Percentiles rank a stretch among this genome's conserved stretches.
phyloP scores from a whole-genome alignment of 2,329 filamentous ascomycete genomes.

The Fusarium virguliforme region DNA sequence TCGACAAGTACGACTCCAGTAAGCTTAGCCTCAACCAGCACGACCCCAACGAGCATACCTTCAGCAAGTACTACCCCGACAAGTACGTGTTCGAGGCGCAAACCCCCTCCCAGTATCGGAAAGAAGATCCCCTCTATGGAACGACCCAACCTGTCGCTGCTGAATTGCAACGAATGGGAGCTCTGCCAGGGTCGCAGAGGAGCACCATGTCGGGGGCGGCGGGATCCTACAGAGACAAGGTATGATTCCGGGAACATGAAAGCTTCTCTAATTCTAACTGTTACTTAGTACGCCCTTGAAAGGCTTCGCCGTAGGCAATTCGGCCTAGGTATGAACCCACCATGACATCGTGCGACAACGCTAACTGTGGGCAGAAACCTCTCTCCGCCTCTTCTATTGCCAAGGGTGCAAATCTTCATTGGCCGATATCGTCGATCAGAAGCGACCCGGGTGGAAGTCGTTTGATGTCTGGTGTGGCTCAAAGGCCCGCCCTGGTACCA shows the following conservation, averaged over 20 bases:
- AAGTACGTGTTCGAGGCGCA: not conserved
- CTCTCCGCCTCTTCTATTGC: not conserved
- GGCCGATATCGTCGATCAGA: not conserved
- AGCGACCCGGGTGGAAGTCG: not conserved
- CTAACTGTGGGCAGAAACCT: too few relatives aligned
- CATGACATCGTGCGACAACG: too few relatives aligned
- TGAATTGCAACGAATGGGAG: not conserved
- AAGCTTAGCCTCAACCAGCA: too few relatives aligned
- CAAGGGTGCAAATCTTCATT: not conserved
- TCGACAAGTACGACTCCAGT: too few relatives aligned
- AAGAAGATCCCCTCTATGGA: not conserved
- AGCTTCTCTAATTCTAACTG: too few relatives aligned
- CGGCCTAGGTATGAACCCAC: not conserved
- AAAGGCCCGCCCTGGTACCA: not conserved
- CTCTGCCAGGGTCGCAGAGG: not conserved
- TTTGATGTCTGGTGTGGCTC: constrained; percentile 5
- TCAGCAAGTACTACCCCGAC: not conserved
- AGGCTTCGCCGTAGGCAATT: not conserved
- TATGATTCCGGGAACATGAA: too few relatives aligned
- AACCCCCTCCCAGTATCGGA: not conserved
- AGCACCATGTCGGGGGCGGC: not conserved
- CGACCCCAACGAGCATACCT: too few relatives aligned
- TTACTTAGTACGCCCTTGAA: too few relatives aligned
- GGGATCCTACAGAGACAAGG: too few relatives aligned
- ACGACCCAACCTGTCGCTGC: not conserved